phyloP scores from a whole-genome alignment of 129 eudicot species.

The Tanacetum coccineum region DNA sequence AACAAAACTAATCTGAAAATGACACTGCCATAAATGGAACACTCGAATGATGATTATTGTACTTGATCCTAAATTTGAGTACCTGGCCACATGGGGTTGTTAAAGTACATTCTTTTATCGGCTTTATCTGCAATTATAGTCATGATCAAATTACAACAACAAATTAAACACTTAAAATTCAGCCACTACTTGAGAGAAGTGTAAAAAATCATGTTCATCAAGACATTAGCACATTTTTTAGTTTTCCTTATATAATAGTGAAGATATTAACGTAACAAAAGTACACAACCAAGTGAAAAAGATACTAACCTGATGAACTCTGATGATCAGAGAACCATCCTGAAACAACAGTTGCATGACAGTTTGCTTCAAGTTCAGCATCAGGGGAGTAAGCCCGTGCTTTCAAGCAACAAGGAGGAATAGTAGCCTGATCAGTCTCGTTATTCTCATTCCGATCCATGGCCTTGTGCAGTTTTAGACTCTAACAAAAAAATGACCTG shows the following conservation, averaged over 20 bases:
- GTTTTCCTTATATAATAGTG: not conserved
- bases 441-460: conserved; percentile 56
- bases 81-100: conserved; percentile 99
- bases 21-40: not conserved
- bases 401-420: conserved; percentile 90
- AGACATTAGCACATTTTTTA: conserved; percentile 1
- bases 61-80: conserved; percentile 3
- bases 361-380: conserved; percentile 63
- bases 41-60: not conserved
- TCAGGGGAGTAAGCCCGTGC: conserved; percentile 52
- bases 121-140: conserved; percentile 43
- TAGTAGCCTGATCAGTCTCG: conserved; percentile 21
- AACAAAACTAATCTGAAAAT: not conserved
- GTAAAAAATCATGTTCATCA: not conserved
- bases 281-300: conserved; percentile 3
- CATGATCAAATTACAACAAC: conserved; percentile 1
- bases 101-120: conserved; percentile 58
- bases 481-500: conserved; percentile 24
- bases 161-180: not conserved
- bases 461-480: conserved; percentile 25
- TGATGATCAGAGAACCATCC: conserved; percentile 84
- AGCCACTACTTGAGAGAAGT: conserved; percentile 5
- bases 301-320: conserved; percentile 48
- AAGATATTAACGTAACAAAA: conserved; percentile 1
- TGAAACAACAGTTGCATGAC: conserved; percentile 85